These are phyloP conservation scores for Lojkania enalia DNA, from an alignment of 2,329 filamentous ascomycete genomes.

Conservation along the genomic window DNA sequence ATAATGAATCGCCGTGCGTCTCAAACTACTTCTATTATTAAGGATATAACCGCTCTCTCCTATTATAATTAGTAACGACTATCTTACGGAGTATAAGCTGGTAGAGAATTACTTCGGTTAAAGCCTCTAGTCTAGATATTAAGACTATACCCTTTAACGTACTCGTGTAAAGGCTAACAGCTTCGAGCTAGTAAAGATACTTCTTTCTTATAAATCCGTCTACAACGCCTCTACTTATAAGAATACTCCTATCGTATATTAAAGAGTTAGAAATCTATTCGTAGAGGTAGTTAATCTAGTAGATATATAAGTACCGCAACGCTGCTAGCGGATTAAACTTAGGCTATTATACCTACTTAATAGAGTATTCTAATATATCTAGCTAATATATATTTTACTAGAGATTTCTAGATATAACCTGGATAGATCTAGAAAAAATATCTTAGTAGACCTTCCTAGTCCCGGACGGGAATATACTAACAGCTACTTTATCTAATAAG, in stretches of 20 bases:
- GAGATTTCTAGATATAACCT: too few species aligned
- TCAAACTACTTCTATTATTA: neutral
- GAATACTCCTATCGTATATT: constrained; percentile 1
- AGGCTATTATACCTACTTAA: constrained; percentile 21
- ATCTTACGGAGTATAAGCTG: neutral
- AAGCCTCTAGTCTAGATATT: neutral
- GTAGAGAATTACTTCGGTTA: neutral
- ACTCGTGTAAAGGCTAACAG: neutral
- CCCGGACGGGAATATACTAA: neutral
- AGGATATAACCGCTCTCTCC: neutral
- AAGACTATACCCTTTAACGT: constrained; percentile 3
- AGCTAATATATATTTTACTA: too few species aligned
- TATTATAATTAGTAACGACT: neutral
- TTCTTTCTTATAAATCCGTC: too few species aligned
- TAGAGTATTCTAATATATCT: constrained; percentile 17
- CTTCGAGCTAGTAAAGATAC: too few species aligned
- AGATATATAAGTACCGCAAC: constrained; percentile 30
- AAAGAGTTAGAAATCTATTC: too few species aligned
- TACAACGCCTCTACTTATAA: neutral
- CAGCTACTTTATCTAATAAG: neutral
- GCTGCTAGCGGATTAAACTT: constrained; percentile 25
- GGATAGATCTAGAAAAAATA: too few species aligned
- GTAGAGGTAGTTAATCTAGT: too few species aligned
- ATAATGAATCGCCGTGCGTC: too few species aligned
- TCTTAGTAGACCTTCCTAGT: too few species aligned